Base-by-base conservation (phyloP, 2,329 filamentous ascomycete genomes). In the Nemania bipapillata region DNA sequence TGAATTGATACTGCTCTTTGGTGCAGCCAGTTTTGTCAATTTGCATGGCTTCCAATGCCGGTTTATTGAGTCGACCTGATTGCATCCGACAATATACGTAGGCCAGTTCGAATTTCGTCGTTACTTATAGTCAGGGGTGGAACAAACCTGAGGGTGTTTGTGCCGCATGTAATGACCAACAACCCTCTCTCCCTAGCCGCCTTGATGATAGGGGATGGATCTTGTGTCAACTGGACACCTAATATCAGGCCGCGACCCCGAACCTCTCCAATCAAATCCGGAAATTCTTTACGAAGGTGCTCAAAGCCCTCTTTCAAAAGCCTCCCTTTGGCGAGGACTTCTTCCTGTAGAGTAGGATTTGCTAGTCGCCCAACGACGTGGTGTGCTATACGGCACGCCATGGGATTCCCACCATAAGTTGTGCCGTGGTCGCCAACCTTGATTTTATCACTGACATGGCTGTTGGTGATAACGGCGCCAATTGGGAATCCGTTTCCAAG, bases 401-500 rank as follows among this genome's bases (percentile, higher is more conserved):
- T 86, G 7, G 94, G 94, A 82, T 97, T 97, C 47, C 94, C 94
- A 64, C 94, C 94, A 76, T 97, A 97, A 0, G 94, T 97, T 17
- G 94, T 97, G 57, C 94, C 94, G 81, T 97, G 94, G 79, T 97
- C 94, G 66, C 94, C 93, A 35, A 86, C 79, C 73, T 84, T 82
- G 74, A 88, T 87, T 75, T 90, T 89, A 60, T 90, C 86, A 30
- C 89, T 90, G 1, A 96, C 92, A 26, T 85, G 83, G 63, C 77
- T 77, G 72, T 83, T 86, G 40, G 87, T 85, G 60, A 88, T 87
- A 4, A 91, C 92, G 6, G 96, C 96, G 58, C 93, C 96, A 73
- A 99, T 94, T 55, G 96, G 96, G 80, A 97, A 95, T 4, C 96
- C 96, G 77, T 99, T 99, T 17, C 96, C 96, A 1, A 99, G 89